Conservation (phyloP, 345 rosid species). For the Linum trigynum region DNA sequence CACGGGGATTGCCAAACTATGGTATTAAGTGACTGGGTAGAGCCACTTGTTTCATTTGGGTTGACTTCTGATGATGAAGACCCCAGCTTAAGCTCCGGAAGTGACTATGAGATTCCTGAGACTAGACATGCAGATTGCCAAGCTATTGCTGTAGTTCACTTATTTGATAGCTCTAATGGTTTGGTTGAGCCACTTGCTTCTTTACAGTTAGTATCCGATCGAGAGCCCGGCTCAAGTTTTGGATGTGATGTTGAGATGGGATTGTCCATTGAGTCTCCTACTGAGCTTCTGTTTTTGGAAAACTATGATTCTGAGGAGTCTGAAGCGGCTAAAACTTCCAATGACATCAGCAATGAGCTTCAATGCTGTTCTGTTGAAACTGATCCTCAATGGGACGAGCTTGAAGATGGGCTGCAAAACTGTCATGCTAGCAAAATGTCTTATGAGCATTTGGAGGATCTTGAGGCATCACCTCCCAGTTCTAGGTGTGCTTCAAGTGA, state of each 20-base stretch:
- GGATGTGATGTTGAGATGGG: neutral
- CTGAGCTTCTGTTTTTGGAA: slow-evolving; percentile 3
- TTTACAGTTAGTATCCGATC: slow-evolving; percentile 9
- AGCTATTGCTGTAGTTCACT: slow-evolving; percentile 9
- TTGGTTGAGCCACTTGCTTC: slow-evolving; percentile 16
- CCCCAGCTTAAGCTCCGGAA: slow-evolving; percentile 12
- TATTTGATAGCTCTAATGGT: slow-evolving; percentile 17
- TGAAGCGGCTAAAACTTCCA: slow-evolving; percentile 2
- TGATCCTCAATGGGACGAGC: neutral
- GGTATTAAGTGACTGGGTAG: slow-evolving; percentile 6
- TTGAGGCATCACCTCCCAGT: neutral
- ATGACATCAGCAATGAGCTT: slow-evolving; percentile 15
- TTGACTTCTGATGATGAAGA: slow-evolving; percentile 12
- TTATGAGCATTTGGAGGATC: neutral
- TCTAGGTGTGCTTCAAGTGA: neutral
- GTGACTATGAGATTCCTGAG: slow-evolving; percentile 5
- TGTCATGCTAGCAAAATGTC: slow-evolving; percentile 9
- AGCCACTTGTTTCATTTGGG: slow-evolving; percentile 16
- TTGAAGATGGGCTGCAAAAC: slow-evolving; percentile 15
- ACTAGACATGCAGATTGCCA: slow-evolving; percentile 17
- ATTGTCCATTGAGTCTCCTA: neutral
- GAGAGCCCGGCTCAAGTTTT: slow-evolving; percentile 14
- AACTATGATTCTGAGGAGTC: neutral
- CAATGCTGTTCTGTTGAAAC: slow-evolving; percentile 14
- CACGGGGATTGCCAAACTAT: slow-evolving; percentile 24